phyloP scores from a whole-genome alignment of 2,329 filamentous ascomycete species.

The Aspergillus pseudotamarii region DNA sequence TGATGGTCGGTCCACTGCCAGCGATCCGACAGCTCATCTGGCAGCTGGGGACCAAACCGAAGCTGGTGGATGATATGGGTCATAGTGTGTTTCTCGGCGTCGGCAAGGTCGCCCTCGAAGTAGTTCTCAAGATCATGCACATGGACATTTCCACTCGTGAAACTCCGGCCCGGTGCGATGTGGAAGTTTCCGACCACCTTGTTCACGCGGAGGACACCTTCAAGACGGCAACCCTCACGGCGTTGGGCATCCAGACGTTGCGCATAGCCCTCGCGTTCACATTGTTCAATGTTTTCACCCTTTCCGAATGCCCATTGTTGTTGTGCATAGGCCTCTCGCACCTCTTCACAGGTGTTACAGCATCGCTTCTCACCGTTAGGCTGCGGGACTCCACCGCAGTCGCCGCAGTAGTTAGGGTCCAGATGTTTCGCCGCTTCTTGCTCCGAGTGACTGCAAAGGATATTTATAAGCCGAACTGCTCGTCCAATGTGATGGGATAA shows the following conservation, averaged over 20 bases:
- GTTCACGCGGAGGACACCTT: constrained; percentile 90
- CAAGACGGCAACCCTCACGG: constrained; percentile 89
- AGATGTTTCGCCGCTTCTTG: constrained; percentile 75
- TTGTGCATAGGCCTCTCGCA: constrained; percentile 88
- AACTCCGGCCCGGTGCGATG: constrained; percentile 91
- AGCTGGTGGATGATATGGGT: constrained; percentile 85
- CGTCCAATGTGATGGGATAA: constrained; percentile 10
- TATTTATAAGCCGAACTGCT: not conserved
- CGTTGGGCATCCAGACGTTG: constrained; percentile 86
- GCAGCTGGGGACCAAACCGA: constrained; percentile 89
- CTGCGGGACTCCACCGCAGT: constrained; percentile 84
- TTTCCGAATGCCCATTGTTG: constrained; percentile 92
- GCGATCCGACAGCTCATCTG: constrained; percentile 64
- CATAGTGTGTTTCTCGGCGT: constrained; percentile 77
- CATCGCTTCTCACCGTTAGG: constrained; percentile 80
- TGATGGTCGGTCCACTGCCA: constrained; percentile 87
- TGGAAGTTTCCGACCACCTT: constrained; percentile 99
- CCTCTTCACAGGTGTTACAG: constrained; percentile 96
- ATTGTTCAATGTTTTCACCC: constrained; percentile 92
- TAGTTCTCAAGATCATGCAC: constrained; percentile 98
- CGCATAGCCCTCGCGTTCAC: constrained; percentile 88
- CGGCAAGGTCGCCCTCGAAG: constrained; percentile 65
- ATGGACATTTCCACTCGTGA: constrained; percentile 96
- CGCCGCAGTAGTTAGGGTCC: constrained; percentile 88
- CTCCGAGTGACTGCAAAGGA: constrained; percentile 59